These are phyloP conservation scores for Plenodomus biglobosus DNA, from an alignment of 2,329 filamentous ascomycete species.

Conservation along the genomic window DNA sequence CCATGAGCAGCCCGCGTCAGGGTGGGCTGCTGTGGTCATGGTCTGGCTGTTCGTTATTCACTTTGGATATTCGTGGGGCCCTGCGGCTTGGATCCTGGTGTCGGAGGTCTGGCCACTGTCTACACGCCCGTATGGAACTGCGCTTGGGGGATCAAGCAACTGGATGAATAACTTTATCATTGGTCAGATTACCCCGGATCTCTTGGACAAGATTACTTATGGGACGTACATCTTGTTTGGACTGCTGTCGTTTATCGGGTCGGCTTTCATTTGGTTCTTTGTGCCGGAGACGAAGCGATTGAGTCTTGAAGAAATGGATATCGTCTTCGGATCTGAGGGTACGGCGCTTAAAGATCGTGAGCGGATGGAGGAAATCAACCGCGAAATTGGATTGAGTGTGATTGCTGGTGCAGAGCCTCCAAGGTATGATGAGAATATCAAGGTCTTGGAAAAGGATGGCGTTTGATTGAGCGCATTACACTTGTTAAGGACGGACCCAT, in stretches of 20 bases:
- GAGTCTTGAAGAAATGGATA: slow-evolving; percentile 61
- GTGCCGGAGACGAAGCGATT: slow-evolving; percentile 59
- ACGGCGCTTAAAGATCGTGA: slow-evolving; percentile 66
- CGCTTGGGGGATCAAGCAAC: slow-evolving; percentile 60
- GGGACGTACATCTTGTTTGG: slow-evolving; percentile 75
- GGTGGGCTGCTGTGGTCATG: slow-evolving; percentile 70
- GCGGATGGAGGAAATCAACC: slow-evolving; percentile 71
- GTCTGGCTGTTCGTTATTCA: slow-evolving; percentile 75
- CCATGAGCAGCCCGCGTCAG: slow-evolving; percentile 58
- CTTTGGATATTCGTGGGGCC: slow-evolving; percentile 76
- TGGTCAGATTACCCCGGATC: slow-evolving; percentile 69
- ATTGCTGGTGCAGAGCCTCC: slow-evolving; percentile 11
- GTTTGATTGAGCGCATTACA: not conserved
- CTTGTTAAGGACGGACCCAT: no score
- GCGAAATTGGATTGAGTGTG: slow-evolving; percentile 65
- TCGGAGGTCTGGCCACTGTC: slow-evolving; percentile 74
- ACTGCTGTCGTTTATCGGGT: slow-evolving; percentile 63
- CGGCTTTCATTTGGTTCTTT: slow-evolving; percentile 55
- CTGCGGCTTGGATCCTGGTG: slow-evolving; percentile 73
- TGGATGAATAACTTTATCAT: slow-evolving; percentile 62
- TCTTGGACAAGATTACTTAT: slow-evolving; percentile 65
- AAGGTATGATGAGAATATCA: slow-evolving; percentile 4
- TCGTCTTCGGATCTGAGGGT: slow-evolving; percentile 67
- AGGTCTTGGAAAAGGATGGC: slow-evolving; percentile 18
- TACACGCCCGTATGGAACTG: slow-evolving; percentile 67